Evolutionary conservation across 2,329 filamentous ascomycete species (phyloP).

Genomic region (Xylaria sp.): DNA sequence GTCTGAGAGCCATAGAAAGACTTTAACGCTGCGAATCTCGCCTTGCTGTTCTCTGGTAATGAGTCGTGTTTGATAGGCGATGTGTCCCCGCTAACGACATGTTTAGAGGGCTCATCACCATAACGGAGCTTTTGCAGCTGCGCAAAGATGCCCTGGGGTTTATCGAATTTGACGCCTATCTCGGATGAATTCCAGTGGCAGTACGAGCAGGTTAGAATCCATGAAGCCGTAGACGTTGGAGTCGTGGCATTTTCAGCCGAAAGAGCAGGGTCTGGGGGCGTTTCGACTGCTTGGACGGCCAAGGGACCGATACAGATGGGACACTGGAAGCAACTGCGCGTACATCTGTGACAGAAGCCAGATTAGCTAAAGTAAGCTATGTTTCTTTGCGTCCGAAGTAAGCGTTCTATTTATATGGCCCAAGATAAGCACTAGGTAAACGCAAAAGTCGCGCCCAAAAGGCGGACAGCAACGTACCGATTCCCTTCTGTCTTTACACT

Average conservation of each 20-base stretch:
- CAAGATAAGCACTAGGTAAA: not conserved
- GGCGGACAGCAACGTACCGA: slow-evolving; percentile 66
- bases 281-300: slow-evolving; percentile 76
- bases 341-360: slow-evolving; percentile 69
- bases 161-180: slow-evolving; percentile 89
- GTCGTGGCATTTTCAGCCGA: slow-evolving; percentile 56
- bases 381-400: not conserved
- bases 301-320: slow-evolving; percentile 87
- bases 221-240: slow-evolving; percentile 63
- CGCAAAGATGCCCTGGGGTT: slow-evolving; percentile 83
- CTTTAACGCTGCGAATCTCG: slow-evolving; percentile 74
- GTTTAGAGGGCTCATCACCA: slow-evolving; percentile 59
- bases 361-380: slow-evolving; percentile 5
- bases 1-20: slow-evolving; percentile 86
- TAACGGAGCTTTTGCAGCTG: slow-evolving; percentile 80
- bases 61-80: slow-evolving; percentile 60
- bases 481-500: slow-evolving; percentile 94
- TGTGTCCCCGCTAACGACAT: slow-evolving; percentile 40
- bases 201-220: slow-evolving; percentile 85
- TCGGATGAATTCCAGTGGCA: slow-evolving; percentile 94
- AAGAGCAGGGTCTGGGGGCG: slow-evolving; percentile 59
- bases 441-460: not conserved
- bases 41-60: slow-evolving; percentile 65
- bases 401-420: not conserved
- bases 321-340: slow-evolving; percentile 94